A percentile compares a stretch with the other conserved stretches of the same genome.
These are phyloP conservation scores for Orbilia blumenaviensis DNA, from an alignment of 2,329 filamentous ascomycete genomes.

Conservation along the genomic window DNA sequence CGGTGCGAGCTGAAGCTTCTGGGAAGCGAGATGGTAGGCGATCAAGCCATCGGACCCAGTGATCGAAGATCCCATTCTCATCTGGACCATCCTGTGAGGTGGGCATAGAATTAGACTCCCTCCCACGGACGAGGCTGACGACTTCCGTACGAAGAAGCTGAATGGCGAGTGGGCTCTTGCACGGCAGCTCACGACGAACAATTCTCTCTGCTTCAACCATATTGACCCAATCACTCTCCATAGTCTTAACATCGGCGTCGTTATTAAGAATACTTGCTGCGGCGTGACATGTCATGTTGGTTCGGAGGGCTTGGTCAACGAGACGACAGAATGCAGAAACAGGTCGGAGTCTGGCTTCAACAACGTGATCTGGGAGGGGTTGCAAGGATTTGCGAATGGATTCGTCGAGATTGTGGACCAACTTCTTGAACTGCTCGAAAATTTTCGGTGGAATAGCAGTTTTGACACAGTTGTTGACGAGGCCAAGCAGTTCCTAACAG, in stretches of 20 bases:
- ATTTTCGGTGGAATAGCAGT: conserved; percentile 91
- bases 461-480: conserved; percentile 85
- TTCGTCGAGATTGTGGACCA: conserved; percentile 79
- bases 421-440: conserved; percentile 83
- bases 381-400: conserved; percentile 88
- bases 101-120: conserved; percentile 58
- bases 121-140: conserved; percentile 67
- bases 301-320: conserved; percentile 84
- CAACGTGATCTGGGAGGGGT: conserved; percentile 82
- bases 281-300: conserved; percentile 92
- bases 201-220: conserved; percentile 69
- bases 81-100: conserved; percentile 56
- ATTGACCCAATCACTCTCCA: conserved; percentile 90
- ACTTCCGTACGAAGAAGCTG: conserved; percentile 66
- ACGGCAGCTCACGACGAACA: conserved; percentile 68
- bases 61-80: conserved; percentile 75
- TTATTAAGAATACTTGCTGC: conserved; percentile 92
- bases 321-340: conserved; percentile 88
- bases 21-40: conserved; percentile 76
- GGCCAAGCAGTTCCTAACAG: conserved; percentile 80
- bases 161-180: conserved; percentile 65
- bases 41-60: conserved; percentile 78
- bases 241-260: conserved; percentile 87
- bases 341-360: conserved; percentile 85
- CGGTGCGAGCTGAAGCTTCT: conserved; percentile 74